Conservation (phyloP, 1,284 basidiomycete species). For the Pseudozyma sp. region DNA sequence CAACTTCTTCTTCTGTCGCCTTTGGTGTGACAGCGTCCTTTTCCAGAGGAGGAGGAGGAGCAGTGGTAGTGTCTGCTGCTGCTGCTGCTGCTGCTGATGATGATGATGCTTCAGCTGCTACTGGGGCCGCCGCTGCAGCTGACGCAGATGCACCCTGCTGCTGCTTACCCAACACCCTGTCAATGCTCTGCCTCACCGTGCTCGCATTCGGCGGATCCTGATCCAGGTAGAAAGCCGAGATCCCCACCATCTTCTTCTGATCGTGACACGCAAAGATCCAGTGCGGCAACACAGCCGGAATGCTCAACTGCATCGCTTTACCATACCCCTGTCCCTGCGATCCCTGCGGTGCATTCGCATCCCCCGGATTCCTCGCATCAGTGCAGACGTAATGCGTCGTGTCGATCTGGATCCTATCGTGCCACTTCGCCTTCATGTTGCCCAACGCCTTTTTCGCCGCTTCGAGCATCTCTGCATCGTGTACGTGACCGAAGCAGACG, state of each 20-base stretch:
- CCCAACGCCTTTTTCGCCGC: constrained; percentile 51
- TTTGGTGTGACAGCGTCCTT: constrained; percentile 19
- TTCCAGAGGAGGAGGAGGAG: constrained; percentile 30
- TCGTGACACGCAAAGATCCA: constrained; percentile 67
- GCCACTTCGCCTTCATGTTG: constrained; percentile 72
- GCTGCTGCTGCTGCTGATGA: constrained; percentile 3
- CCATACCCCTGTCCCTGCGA: constrained; percentile 41
- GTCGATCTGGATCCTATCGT: constrained; percentile 86
- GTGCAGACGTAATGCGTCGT: constrained; percentile 66
- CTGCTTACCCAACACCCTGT: constrained; percentile 29
- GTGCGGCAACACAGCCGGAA: constrained; percentile 66
- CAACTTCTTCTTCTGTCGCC: not conserved
- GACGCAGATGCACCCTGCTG: constrained; percentile 7
- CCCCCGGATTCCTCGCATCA: constrained; percentile 51
- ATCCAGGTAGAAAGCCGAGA: constrained; percentile 65
- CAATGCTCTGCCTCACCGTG: constrained; percentile 44
- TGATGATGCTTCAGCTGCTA: constrained; percentile 1
- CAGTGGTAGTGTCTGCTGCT: constrained; percentile 2
- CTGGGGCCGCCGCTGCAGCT: constrained; percentile 6
- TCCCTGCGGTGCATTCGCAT: constrained; percentile 25
- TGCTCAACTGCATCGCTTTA: constrained; percentile 66
- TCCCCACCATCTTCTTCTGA: constrained; percentile 66
- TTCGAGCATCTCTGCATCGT: constrained; percentile 44
- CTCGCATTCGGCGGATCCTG: constrained; percentile 62
- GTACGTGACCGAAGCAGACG: constrained; percentile 64